Evolutionary conservation across 1,139 yeast species (phyloP).

Genomic region (Taphrina populina): DNA sequence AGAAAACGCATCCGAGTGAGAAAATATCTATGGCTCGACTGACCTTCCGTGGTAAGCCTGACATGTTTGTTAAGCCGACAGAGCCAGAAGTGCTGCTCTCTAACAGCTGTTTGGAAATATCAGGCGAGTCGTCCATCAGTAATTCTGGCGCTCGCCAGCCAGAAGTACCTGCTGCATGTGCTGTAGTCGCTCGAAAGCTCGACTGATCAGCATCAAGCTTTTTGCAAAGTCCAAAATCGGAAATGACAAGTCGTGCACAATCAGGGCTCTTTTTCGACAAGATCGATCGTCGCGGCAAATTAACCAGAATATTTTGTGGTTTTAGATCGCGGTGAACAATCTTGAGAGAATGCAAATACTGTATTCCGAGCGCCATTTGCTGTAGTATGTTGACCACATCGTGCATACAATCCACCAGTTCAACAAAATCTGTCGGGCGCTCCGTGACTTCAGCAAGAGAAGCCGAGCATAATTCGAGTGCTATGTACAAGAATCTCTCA

Average conservation of each 20-base stretch:
- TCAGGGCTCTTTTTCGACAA: slow-evolving; percentile 35
- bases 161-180: slow-evolving; percentile 92
- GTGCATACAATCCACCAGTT: slow-evolving; percentile 48
- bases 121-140: slow-evolving; percentile 49
- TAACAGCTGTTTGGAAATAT: slow-evolving; percentile 36
- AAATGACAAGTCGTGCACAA: slow-evolving; percentile 66
- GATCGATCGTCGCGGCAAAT: slow-evolving; percentile 56
- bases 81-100: slow-evolving; percentile 38
- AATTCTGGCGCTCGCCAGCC: slow-evolving; percentile 99
- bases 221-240: slow-evolving; percentile 95
- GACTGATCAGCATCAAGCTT: slow-evolving; percentile 88
- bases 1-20: slow-evolving; percentile 91
- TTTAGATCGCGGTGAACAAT: slow-evolving; percentile 94
- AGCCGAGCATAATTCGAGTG: slow-evolving; percentile 85
- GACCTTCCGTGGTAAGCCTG: slow-evolving; percentile 57
- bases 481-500: slow-evolving; percentile 85
- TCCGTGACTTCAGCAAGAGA: slow-evolving; percentile 83
- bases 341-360: slow-evolving; percentile 82
- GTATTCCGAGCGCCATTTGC: slow-evolving; percentile 82
- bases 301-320: slow-evolving; percentile 91
- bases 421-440: slow-evolving; percentile 49
- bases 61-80: slow-evolving; percentile 47
- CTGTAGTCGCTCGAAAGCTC: slow-evolving; percentile 86
- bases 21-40: slow-evolving; percentile 93
- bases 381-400: slow-evolving; percentile 52